A percentile compares a stretch with the other conserved stretches of the same genome.
Conservation (phyloP, 768 basidiomycete genomes). For the Leccinum incarnatum region DNA sequence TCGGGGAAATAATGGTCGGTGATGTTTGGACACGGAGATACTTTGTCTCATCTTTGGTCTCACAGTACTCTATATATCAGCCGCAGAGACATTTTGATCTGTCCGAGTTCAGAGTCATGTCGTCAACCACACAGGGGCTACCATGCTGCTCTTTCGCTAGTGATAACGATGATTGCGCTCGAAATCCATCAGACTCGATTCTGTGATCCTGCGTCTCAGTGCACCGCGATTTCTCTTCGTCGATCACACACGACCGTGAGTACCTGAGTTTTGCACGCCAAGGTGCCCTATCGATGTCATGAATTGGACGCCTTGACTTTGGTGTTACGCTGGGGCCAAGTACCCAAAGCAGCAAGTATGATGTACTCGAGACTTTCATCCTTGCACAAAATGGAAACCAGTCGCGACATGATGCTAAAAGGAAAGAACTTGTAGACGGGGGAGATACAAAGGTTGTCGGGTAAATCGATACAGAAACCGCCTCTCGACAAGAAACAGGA, state of each 20-base stretch:
- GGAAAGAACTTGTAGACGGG: background rate
- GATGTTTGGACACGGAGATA: no score
- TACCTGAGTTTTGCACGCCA: background rate
- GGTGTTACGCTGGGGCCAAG: background rate
- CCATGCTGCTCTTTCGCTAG: background rate
- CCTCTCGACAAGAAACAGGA: background rate
- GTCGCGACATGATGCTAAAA: background rate
- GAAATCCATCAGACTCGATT: background rate
- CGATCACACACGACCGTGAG: background rate
- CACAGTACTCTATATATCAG: slow-evolving; percentile 78
- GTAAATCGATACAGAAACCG: background rate
- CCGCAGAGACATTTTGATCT: slow-evolving; percentile 54
- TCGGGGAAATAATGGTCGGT: slow-evolving; percentile 84
- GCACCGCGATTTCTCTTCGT: background rate
- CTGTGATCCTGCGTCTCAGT: background rate
- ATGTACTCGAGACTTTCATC: background rate
- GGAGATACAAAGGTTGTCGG: background rate
- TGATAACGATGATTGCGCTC: background rate
- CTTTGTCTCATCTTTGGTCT: background rate
- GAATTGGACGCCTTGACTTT: background rate
- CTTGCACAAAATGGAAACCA: background rate
- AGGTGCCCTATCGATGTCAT: background rate
- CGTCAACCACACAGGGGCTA: background rate
- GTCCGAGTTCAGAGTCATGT: background rate
- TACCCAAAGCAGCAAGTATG: background rate